Evolutionary conservation across 768 basidiomycete species (phyloP).

Genomic region (Cystobasidium ongulense): DNA sequence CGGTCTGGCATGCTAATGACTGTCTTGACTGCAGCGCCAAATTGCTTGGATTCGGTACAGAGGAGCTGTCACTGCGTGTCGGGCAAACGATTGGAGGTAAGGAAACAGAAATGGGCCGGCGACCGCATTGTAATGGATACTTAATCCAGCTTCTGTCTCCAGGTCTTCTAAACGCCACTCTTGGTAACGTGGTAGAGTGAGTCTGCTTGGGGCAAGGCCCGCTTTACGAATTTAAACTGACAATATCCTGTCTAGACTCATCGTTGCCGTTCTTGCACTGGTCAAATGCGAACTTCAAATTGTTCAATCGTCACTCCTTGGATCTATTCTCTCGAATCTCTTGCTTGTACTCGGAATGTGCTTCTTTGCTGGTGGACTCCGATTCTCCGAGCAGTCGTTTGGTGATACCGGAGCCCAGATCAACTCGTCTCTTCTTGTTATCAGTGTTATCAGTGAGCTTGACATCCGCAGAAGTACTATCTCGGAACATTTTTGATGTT

Average conservation of each 20-base stretch:
- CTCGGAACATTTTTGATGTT: background rate
- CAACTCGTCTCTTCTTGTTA: conserved; percentile 33
- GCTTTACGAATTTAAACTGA: background rate
- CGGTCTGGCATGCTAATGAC: conserved; percentile 52
- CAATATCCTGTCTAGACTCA: background rate
- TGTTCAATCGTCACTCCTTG: conserved; percentile 75
- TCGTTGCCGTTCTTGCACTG: conserved; percentile 60
- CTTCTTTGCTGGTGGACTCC: conserved; percentile 30
- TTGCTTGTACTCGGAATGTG: conserved; percentile 74
- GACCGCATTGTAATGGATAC: background rate
- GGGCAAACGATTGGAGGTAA: conserved; percentile 46
- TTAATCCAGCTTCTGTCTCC: background rate
- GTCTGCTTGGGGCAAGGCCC: conserved; percentile 18
- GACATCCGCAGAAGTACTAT: background rate
- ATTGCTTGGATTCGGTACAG: conserved; percentile 70
- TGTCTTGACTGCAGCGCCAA: conserved; percentile 49
- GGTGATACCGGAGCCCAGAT: conserved; percentile 28
- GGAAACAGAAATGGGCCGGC: background rate
- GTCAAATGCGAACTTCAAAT: conserved; percentile 71
- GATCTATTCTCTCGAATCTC: conserved; percentile 70
- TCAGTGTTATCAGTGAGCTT: conserved; percentile 31
- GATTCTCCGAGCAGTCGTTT: conserved; percentile 28
- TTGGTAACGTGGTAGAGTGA: conserved; percentile 38
- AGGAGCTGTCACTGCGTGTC: conserved; percentile 72
- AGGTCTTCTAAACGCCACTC: conserved; percentile 65